A percentile compares a stretch with the other conserved stretches of the same genome.
Conservation (phyloP, 805 yeast genomes). For the Wickerhamiella slavikovae region DNA sequence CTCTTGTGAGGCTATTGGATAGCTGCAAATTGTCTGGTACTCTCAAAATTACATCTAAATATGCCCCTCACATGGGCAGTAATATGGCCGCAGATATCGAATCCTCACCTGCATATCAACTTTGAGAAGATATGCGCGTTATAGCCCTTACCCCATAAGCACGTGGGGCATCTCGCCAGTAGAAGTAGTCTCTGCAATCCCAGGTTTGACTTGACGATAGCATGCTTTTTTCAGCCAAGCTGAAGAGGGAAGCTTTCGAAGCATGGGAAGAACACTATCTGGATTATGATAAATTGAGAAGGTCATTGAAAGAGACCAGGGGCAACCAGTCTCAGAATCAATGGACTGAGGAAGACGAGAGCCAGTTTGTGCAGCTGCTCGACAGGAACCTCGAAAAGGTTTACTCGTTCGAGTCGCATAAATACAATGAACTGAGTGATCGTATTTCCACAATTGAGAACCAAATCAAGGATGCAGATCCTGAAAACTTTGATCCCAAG, state of each 20-base stretch:
- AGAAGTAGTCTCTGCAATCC: too few relatives aligned
- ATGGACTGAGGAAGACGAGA: constrained; percentile 74
- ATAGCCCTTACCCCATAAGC: too few relatives aligned
- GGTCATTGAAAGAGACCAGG: constrained; percentile 42
- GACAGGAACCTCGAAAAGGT: constrained; percentile 86
- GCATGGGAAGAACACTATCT: constrained; percentile 90
- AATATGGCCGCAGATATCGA: too few relatives aligned
- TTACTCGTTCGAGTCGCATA: constrained; percentile 58
- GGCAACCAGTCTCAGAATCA: constrained; percentile 20
- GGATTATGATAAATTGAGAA: constrained; percentile 74
- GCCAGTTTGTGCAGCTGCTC: constrained; percentile 50
- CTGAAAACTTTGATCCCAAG: constrained; percentile 26
- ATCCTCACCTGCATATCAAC: too few relatives aligned
- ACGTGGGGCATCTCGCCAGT: too few relatives aligned
- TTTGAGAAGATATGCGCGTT: too few relatives aligned
- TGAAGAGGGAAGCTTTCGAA: constrained; percentile 59
- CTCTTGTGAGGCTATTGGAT: too few relatives aligned
- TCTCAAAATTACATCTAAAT: too few relatives aligned
- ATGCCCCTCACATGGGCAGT: too few relatives aligned
- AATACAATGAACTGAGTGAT: constrained; percentile 47
- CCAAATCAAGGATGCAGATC: constrained; percentile 25
- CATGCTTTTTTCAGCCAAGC: constrained; percentile 76
- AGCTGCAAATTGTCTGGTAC: too few relatives aligned
- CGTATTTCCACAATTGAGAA: constrained; percentile 45
- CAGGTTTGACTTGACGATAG: too few relatives aligned